Conservation (phyloP, 495 filamentous ascomycete species). For the Penicillium nucicola region DNA sequence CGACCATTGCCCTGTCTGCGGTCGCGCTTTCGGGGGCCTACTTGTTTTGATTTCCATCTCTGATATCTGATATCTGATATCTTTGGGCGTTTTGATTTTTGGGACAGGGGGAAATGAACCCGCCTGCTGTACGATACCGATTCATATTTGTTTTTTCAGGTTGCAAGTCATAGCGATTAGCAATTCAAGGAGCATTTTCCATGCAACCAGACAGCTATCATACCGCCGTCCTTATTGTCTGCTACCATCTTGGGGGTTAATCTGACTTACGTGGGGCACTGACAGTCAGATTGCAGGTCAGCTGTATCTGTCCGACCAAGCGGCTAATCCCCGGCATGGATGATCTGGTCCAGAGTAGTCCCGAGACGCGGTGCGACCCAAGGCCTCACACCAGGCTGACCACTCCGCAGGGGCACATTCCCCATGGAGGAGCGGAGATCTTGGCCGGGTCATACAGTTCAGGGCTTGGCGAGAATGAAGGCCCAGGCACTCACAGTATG, state of each 20-base stretch:
- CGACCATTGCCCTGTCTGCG: neutral
- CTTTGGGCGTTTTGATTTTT: conserved; percentile 12
- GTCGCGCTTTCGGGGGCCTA: conserved; percentile 3
- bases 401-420: too few relatives aligned
- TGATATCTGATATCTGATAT: neutral
- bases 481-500: conserved; percentile 1
- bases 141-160: conserved; percentile 6
- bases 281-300: too few relatives aligned
- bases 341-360: neutral
- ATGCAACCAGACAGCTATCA: neutral
- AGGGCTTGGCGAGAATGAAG: conserved; percentile 12
- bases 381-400: too few relatives aligned
- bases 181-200: neutral
- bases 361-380: neutral
- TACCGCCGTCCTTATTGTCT: too few relatives aligned
- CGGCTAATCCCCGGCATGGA: too few relatives aligned
- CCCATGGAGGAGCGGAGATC: conserved; percentile 1
- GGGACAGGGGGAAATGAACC: neutral
- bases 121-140: conserved; percentile 19
- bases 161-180: conserved; percentile 13
- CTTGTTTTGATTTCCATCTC: conserved; percentile 2
- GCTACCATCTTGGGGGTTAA: too few relatives aligned
- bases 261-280: too few relatives aligned
- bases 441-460: neutral
- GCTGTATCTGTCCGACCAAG: too few relatives aligned